Conservation (phyloP, 2,329 filamentous ascomycete species). For the Verticillium zaregamsianum region DNA sequence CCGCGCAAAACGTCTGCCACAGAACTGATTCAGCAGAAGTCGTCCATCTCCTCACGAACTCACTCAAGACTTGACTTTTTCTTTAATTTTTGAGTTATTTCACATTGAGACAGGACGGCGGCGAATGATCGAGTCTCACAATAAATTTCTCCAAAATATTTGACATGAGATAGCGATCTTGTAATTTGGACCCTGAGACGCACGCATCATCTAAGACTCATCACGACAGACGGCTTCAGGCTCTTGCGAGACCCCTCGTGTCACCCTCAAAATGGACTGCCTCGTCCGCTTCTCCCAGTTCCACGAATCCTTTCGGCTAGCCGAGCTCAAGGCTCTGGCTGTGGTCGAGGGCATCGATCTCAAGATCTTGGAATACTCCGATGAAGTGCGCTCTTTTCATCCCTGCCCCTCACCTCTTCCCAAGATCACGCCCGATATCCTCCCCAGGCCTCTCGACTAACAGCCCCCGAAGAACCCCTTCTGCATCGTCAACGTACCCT, state of each 20-base stretch:
- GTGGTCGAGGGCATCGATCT: conserved; percentile 62
- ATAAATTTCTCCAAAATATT: not conserved
- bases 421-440: not conserved
- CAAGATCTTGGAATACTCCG: conserved; percentile 69
- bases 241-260: not conserved
- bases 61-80: not conserved
- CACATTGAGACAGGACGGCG: not conserved
- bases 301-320: conserved; percentile 84
- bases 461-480: conserved; percentile 67
- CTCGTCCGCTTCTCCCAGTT: conserved; percentile 85
- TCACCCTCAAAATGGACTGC: conserved; percentile 59
- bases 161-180: not conserved
- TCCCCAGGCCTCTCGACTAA: conserved; percentile 3
- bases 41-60: not conserved
- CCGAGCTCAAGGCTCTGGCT: conserved; percentile 80
- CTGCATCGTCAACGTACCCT: conserved; percentile 68
- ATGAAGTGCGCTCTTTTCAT: conserved; percentile 54
- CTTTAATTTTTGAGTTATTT: not conserved
- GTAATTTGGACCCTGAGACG: not conserved
- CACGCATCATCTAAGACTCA: not conserved
- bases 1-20: not conserved
- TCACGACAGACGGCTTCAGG: not conserved
- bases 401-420: not conserved
- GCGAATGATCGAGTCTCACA: not conserved
- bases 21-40: not conserved